phyloP scores from a whole-genome alignment of 352 stramenopile genomes.

The Phytophthora ramorum region DNA sequence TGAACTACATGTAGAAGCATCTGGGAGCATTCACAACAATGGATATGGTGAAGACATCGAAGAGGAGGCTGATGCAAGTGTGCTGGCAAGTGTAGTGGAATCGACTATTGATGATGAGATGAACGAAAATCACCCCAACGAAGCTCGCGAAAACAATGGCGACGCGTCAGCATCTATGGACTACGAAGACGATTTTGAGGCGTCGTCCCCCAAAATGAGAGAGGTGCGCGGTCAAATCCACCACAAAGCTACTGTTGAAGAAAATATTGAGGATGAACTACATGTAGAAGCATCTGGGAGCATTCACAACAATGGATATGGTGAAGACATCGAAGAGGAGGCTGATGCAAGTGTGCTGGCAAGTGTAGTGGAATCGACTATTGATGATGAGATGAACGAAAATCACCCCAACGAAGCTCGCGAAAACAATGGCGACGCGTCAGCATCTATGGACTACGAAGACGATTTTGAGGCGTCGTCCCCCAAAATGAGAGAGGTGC shows the following conservation, averaged over 20 bases:
- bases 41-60: constrained; percentile 1
- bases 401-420: no score
- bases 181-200: constrained; percentile 60
- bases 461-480: constrained; percentile 55
- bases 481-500: constrained; percentile 11
- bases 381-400: constrained; percentile 14
- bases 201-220: constrained; percentile 28
- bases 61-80: constrained; percentile 9
- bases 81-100: constrained; percentile 6
- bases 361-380: constrained; percentile 18
- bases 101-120: constrained; percentile 21
- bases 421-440: no score
- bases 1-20: not conserved
- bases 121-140: not conserved
- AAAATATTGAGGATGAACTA: constrained; percentile 6
- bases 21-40: constrained; percentile 1
- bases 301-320: constrained; percentile 2
- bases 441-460: no score
- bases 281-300: not conserved
- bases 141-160: no score
- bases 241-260: constrained; percentile 3
- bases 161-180: no score
- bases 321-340: constrained; percentile 2
- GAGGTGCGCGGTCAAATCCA: not conserved
- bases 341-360: constrained; percentile 2